phyloP scores from a whole-genome alignment of 2,329 filamentous ascomycete species.

The Aphanocladium album region DNA sequence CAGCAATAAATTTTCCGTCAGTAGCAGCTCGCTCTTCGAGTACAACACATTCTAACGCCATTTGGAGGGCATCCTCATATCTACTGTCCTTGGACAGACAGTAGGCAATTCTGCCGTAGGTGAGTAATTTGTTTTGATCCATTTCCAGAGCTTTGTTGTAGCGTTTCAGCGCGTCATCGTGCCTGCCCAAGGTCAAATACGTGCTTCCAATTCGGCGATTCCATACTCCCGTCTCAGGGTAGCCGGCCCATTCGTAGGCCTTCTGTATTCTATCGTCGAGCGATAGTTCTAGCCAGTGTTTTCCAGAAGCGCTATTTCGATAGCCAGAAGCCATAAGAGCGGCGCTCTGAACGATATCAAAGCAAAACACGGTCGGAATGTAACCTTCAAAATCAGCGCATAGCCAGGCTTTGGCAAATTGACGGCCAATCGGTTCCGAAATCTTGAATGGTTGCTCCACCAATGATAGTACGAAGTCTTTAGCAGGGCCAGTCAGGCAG shows the following conservation, averaged over 20 bases:
- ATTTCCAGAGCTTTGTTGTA: slow-evolving; percentile 32
- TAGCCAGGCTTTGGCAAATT: slow-evolving; percentile 36
- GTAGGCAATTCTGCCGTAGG: slow-evolving; percentile 35
- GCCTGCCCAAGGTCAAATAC: slow-evolving; percentile 31
- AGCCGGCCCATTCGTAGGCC: slow-evolving; percentile 33
- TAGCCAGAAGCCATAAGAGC: slow-evolving; percentile 34
- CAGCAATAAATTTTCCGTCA: slow-evolving; percentile 20
- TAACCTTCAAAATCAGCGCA: slow-evolving; percentile 30
- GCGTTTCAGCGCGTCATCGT: slow-evolving; percentile 29
- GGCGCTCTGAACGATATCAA: slow-evolving; percentile 38
- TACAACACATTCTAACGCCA: slow-evolving; percentile 32
- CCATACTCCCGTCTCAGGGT: slow-evolving; percentile 31
- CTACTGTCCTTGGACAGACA: slow-evolving; percentile 33
- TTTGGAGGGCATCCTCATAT: slow-evolving; percentile 30
- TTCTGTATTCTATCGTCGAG: slow-evolving; percentile 30
- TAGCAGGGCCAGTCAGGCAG: slow-evolving; percentile 14
- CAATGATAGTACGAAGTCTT: slow-evolving; percentile 26
- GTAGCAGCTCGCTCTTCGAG: slow-evolving; percentile 29
- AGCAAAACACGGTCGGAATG: slow-evolving; percentile 36
- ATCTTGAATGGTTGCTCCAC: slow-evolving; percentile 25
- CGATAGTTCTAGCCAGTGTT: slow-evolving; percentile 32
- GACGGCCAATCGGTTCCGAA: slow-evolving; percentile 32
- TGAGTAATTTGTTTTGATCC: slow-evolving; percentile 35
- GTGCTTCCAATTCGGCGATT: slow-evolving; percentile 37
- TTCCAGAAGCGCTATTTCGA: slow-evolving; percentile 31